phyloP scores from a whole-genome alignment of 1,139 yeast genomes.

The Suhomyces ambrosiae region DNA sequence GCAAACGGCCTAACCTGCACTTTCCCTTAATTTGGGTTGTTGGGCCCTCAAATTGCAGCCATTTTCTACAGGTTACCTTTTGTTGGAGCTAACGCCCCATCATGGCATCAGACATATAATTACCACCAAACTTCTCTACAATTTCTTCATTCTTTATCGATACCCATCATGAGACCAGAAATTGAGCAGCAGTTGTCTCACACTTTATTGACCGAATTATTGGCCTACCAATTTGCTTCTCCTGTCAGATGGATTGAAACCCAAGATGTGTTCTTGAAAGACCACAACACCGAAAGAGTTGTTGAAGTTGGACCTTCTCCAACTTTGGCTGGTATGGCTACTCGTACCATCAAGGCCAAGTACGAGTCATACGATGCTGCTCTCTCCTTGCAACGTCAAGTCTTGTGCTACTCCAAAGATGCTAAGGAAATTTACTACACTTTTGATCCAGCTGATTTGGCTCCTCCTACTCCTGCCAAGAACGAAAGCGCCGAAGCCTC shows the following conservation, averaged over 20 bases:
- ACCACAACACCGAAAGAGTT: slow-evolving; percentile 92
- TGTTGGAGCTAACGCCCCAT: no score
- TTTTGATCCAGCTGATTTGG: slow-evolving; percentile 74
- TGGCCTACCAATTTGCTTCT: slow-evolving; percentile 98
- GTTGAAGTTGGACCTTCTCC: slow-evolving; percentile 99
- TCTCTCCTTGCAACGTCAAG: slow-evolving; percentile 92
- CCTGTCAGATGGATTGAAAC: slow-evolving; percentile 99
- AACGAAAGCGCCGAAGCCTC: slow-evolving; percentile 26
- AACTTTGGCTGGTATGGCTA: slow-evolving; percentile 97
- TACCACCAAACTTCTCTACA: no score
- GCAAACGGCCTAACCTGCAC: no score
- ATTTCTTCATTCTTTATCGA: no score
- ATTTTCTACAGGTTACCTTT: no score
- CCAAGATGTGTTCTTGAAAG: slow-evolving; percentile 94
- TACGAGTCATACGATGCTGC: slow-evolving; percentile 98
- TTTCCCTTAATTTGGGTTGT: no score
- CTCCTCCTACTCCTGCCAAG: slow-evolving; percentile 43
- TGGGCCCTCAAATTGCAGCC: no score
- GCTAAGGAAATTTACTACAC: slow-evolving; percentile 95
- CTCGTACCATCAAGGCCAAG: slow-evolving; percentile 92
- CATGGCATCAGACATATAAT: no score
- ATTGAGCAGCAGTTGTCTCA: slow-evolving; percentile 97
- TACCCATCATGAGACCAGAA: slow-evolving; percentile 99
- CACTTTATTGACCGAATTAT: slow-evolving; percentile 86
- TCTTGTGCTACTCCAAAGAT: slow-evolving; percentile 92